A percentile compares a stretch with the other conserved stretches of the same genome.
phyloP scores from a whole-genome alignment of 2,329 filamentous ascomycete genomes.

The Arthrobotrys megalospora region DNA sequence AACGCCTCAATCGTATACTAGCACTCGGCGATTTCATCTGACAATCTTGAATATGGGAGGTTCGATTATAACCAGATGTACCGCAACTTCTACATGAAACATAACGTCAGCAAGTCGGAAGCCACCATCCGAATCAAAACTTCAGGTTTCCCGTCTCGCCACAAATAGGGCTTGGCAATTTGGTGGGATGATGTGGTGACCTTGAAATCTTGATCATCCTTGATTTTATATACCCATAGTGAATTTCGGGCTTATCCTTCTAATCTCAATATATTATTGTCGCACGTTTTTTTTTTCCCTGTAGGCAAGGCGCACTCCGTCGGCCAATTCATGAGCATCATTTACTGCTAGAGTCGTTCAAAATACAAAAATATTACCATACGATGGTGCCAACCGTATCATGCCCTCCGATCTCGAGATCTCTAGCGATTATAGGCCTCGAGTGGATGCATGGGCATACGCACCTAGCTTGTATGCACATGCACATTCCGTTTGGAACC shows the following conservation, averaged over 20 bases:
- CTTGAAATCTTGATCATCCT: background rate
- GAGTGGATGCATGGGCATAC: background rate
- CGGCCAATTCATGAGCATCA: no score
- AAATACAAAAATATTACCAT: no score
- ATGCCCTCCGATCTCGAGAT: no score
- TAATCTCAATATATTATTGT: no score
- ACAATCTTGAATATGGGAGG: background rate
- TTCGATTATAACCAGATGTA: slow-evolving; percentile 8
- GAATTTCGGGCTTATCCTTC: no score
- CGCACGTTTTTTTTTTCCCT: no score
- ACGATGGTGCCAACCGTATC: no score
- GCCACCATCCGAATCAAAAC: slow-evolving; percentile 17
- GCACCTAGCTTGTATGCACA: background rate
- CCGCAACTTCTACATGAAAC: slow-evolving; percentile 22
- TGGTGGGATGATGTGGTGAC: slow-evolving; percentile 1
- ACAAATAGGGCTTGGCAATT: slow-evolving; percentile 11
- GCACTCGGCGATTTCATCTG: background rate
- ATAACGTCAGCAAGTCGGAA: slow-evolving; percentile 31
- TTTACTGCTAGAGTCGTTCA: no score
- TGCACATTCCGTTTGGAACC: background rate
- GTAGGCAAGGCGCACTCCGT: no score
- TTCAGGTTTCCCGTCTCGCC: slow-evolving; percentile 20
- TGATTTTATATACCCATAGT: background rate
- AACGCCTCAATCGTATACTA: slow-evolving; percentile 6
- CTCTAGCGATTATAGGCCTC: background rate